phyloP scores from a whole-genome alignment of 202 grass and related monocot genomes.

The Panicum virgatum region DNA sequence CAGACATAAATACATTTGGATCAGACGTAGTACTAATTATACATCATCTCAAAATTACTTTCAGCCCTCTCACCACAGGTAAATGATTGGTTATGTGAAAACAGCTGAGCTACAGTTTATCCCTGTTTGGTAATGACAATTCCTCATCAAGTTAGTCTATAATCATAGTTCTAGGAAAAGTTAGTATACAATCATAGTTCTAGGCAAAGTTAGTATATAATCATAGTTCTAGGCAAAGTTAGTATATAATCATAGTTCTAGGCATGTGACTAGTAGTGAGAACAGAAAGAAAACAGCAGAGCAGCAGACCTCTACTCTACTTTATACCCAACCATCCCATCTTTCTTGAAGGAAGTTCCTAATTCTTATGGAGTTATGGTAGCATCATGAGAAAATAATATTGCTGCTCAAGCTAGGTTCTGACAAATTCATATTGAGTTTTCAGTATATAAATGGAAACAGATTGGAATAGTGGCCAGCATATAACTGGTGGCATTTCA shows the following conservation, averaged over 20 bases:
- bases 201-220: background rate
- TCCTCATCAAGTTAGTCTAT: background rate
- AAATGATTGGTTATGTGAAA: background rate
- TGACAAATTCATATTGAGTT: background rate
- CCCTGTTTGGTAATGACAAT: background rate
- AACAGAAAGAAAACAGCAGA: background rate
- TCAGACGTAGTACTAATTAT: background rate
- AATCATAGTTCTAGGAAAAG: background rate
- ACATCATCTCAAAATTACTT: background rate
- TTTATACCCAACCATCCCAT: background rate
- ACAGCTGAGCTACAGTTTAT: background rate
- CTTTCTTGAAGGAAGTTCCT: background rate
- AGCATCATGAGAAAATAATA: background rate
- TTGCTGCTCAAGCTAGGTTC: background rate
- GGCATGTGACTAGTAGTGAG: background rate
- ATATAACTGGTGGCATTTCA: background rate
- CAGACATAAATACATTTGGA: background rate
- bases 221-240: background rate
- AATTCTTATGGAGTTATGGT: background rate
- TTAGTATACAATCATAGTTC: background rate
- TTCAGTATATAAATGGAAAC: background rate
- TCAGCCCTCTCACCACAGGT: background rate
- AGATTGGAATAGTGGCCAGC: background rate
- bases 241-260: background rate
- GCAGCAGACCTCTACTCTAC: background rate